Evolutionary conservation across 352 stramenopile species (phyloP).

Genomic region (Globisporangium takayamanum): DNA sequence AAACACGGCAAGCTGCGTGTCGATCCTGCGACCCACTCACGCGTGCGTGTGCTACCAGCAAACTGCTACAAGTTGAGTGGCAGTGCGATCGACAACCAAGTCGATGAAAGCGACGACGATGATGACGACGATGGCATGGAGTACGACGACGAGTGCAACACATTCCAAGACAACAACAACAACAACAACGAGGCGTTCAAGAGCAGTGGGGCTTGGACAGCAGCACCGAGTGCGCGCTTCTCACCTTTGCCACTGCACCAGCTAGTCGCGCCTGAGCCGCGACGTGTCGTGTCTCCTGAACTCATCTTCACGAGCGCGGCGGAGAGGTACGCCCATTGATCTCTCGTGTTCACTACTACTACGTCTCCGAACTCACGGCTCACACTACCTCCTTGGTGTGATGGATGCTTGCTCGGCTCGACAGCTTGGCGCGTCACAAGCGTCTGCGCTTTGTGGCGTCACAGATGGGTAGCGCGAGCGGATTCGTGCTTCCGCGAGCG

Average conservation of each 20-base stretch:
- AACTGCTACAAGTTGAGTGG: not conserved
- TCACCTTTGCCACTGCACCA: not conserved
- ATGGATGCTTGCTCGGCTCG: not conserved
- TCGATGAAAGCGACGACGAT: not conserved
- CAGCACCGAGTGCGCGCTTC: not conserved
- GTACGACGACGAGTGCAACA: not conserved
- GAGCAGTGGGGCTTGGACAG: not conserved
- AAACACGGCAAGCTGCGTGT: not conserved
- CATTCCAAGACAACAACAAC: too few relatives aligned
- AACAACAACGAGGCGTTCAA: too few relatives aligned
- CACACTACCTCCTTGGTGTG: not conserved
- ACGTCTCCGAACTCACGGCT: not conserved
- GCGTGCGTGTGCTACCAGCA: constrained; percentile 4
- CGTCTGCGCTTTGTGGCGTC: constrained; percentile 1
- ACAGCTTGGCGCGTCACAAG: constrained; percentile 10
- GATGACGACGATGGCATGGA: not conserved
- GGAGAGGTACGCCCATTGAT: constrained; percentile 3
- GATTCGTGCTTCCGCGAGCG: not conserved
- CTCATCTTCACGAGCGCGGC: constrained; percentile 18
- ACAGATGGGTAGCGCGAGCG: not conserved
- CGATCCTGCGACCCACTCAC: not conserved
- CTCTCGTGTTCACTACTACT: too few relatives aligned
- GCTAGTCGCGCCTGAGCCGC: constrained; percentile 14
- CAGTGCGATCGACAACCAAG: not conserved
- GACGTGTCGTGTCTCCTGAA: constrained; percentile 18